These are phyloP conservation scores for Fusarium pininemorale DNA, from an alignment of 2,329 filamentous ascomycete species.

Conservation along the genomic window DNA sequence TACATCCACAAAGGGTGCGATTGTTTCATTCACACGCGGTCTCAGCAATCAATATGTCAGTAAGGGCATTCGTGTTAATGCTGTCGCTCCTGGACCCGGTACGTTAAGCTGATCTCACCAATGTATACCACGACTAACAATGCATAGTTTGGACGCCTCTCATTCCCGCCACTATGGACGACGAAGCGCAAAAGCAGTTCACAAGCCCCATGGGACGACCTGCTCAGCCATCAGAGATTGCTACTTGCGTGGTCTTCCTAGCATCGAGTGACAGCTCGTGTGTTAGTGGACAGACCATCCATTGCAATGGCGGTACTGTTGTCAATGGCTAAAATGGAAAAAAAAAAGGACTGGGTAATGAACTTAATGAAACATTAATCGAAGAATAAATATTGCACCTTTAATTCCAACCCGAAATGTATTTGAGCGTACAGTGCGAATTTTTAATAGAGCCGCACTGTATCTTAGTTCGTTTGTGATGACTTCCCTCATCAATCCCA, in stretches of 20 bases:
- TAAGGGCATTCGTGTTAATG: conserved; percentile 80
- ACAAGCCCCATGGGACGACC: conserved; percentile 79
- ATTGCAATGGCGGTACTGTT: conserved; percentile 61
- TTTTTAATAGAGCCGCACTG: neutral
- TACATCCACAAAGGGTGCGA: conserved; percentile 80
- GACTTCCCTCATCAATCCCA: neutral
- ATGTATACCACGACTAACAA: conserved; percentile 1
- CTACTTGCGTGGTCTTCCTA: conserved; percentile 83
- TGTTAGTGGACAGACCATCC: conserved; percentile 74
- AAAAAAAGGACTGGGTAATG: neutral
- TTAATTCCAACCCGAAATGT: too few relatives aligned
- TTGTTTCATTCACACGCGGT: conserved; percentile 80
- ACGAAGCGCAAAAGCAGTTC: conserved; percentile 77
- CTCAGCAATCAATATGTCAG: conserved; percentile 78
- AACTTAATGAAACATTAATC: neutral
- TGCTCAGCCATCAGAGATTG: conserved; percentile 83
- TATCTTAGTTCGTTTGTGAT: neutral
- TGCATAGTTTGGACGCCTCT: conserved; percentile 75
- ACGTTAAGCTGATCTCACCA: neutral
- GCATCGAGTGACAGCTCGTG: conserved; percentile 78
- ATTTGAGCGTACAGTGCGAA: neutral
- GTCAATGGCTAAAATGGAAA: conserved; percentile 55
- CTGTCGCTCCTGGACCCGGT: conserved; percentile 76
- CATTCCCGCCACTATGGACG: conserved; percentile 77
- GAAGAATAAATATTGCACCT: neutral